Base-by-base conservation (phyloP, 2,329 filamentous ascomycete species). In the Mollisia scopiformis region DNA sequence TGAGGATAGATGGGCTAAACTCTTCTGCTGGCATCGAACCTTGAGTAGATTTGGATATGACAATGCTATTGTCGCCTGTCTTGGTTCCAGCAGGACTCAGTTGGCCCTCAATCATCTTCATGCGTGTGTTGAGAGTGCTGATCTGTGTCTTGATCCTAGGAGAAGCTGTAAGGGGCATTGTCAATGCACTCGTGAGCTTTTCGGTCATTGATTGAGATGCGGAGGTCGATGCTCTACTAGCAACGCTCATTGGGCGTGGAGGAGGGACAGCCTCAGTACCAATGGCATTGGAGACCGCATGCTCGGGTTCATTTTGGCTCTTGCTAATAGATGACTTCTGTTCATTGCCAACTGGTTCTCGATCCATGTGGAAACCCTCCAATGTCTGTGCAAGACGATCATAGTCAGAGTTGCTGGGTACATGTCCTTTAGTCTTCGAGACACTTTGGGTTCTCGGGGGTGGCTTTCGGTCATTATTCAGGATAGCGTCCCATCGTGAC, bases 341-440 rank as follows among this genome's bases (percentile, higher is more conserved):
- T n/a, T n/a, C n/a, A n/a, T n/a, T n/a, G n/a, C n/a, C n/a, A n/a
- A n/a, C n/a, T n/a, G 10, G 23, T 28, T 27, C 25, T 19, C 10
- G 21, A 28, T 47, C 23, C 14, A 47, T 21, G 28, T 25, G 23
- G 23, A 10, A 28, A 27, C 43, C 43, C 25, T 47, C 23, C 10
- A 47, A 16, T 19, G n/a, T 19, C 41, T 53, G 21, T 47, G 55
- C 58, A 50, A 63, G 52, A 21, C 50, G 43, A 25, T 58, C 54
- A 47, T 37, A 63, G 46, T 63, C 58, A 37, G 58, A 63, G 19
- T 58, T 56, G 6, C 58, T 63, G 11, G 55, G 58, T 19, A 43
- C 4, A 52, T 63, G 58, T 16, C 55, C 46, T 19, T 6, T 58
- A 19, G n/a, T n/a, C 25, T 43, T 51, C 47, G 21, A 28, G 43